Evolutionary conservation across 2,329 filamentous ascomycete species (phyloP), one percentile per base, ranked within the genome.

Genomic region (Hypoxylon sp.): DNA sequence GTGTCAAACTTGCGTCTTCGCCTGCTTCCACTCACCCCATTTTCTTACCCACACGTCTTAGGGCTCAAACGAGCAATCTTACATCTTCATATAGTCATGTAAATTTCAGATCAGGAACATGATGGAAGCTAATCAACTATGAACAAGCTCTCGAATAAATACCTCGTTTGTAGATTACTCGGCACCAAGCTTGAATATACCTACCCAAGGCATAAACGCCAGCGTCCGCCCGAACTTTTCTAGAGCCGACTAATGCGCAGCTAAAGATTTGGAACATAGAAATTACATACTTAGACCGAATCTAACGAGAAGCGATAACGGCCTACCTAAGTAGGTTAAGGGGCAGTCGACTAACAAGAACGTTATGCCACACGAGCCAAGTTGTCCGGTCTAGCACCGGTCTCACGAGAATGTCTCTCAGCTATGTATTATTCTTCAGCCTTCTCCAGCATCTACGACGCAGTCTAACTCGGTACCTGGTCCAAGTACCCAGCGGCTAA

Each of bases 391-490:
- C 17, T 50, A 17, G 46, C 19, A 43, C 19, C 38, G 38, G 38
- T 3, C 38, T 43, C n/a, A 19, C 11, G 21, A 43, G 38, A 21
- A 17, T 21, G 17, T 7, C 38, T 21, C 23, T 55, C 23, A 43
- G 28, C 23, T 56, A 45, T 21, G 13, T 51, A 51, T 28, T 55
- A 38, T 55, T 14, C 53, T 56, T 56, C 41, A 56, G 25, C 53
- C 21, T 17, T 56, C 25, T 56, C 32, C 17, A 41, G 17, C 30
- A 49, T 49, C n/a, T n/a, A n/a, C n/a, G n/a, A n/a, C n/a, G 43
- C 43, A 58, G n/a, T 52, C 57, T 46, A 51, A 60, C 57, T 51
- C 46, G 45, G 45, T 49, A 23, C 46, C 48, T n/a, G 53, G 38
- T 41, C 19, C 48, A 43, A 43, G 21, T n/a, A 36, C 23, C 28